Evolutionary conservation across 2,329 filamentous ascomycete genomes (phyloP).

Genomic region (Zasmidium cellare): DNA sequence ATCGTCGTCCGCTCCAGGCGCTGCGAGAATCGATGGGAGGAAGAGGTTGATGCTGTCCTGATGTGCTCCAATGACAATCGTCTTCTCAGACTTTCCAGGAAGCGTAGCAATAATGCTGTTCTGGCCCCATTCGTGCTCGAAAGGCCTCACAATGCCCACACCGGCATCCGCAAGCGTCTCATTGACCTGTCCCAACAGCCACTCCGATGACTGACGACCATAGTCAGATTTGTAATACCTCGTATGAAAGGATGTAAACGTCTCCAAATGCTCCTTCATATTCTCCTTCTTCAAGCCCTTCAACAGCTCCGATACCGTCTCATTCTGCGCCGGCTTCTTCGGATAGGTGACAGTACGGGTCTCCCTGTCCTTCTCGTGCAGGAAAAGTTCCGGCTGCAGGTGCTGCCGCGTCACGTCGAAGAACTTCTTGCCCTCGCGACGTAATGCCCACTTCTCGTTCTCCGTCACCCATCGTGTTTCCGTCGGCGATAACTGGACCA

Average conservation of each 20-base stretch:
- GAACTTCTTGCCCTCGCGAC: slow-evolving; percentile 78
- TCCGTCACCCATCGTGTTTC: slow-evolving; percentile 86
- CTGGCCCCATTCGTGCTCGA: slow-evolving; percentile 79
- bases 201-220: slow-evolving; percentile 81
- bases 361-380: slow-evolving; percentile 3
- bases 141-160: slow-evolving; percentile 71
- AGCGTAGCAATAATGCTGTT: slow-evolving; percentile 89
- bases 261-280: slow-evolving; percentile 76
- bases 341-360: slow-evolving; percentile 62
- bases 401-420: slow-evolving; percentile 84
- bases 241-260: slow-evolving; percentile 76
- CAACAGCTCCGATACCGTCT: slow-evolving; percentile 67
- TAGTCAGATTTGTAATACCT: slow-evolving; percentile 78
- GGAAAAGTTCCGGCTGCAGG: slow-evolving; percentile 45
- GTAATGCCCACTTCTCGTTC: slow-evolving; percentile 90
- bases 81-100: slow-evolving; percentile 77
- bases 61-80: slow-evolving; percentile 71
- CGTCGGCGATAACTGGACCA: slow-evolving; percentile 83
- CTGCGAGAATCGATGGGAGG: slow-evolving; percentile 77
- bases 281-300: slow-evolving; percentile 70
- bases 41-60: slow-evolving; percentile 96
- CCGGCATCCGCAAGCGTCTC: slow-evolving; percentile 70
- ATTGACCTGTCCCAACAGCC: slow-evolving; percentile 76
- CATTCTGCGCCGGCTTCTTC: slow-evolving; percentile 62
- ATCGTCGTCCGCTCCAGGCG: slow-evolving; percentile 94